Evolutionary conservation across 2,329 filamentous ascomycete genomes (phyloP), one percentile per base, ranked within the genome.

Genomic region (Neofusicoccum ribis): DNA sequence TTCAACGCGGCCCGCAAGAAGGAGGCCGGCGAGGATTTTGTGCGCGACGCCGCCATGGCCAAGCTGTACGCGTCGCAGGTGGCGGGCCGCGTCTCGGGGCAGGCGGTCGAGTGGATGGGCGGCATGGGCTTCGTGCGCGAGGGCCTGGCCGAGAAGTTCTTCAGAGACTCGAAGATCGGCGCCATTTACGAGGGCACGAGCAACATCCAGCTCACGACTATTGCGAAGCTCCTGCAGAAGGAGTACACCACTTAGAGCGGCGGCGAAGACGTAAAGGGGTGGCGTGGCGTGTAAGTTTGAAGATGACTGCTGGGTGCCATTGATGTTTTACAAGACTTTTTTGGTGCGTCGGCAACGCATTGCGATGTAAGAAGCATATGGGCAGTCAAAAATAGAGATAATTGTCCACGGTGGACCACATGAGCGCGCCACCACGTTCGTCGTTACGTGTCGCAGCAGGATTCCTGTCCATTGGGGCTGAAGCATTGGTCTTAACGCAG

Each of bases 41-140:
- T 98, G 72, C 87, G 86, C 77, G 95, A 99, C 74, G 95, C 95
- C 9, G 95, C 95, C 71, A 99, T 99, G 95, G 95, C 95, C 63
- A 99, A 99, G 84, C 85, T 99, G 64, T 97, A 91, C 77, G 88
- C 95, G 2, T 95, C 91, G 4, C 95, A 99, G 81, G 92, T 99
- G 37, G 95, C 95, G 0, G 91, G 91, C 20, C 88, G 88, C 63
- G 94, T 99, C 20, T 91, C 90, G 64, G 89, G 93, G 6, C 85
- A 91, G 56, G 95, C 94, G 0, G 88, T 99, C 34, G 95, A 99
- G 82, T 99, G 95, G 95, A 98, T 98, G 94, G 95, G 95, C 54
- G 95, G 95, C 49, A 98, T 99, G 95, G 95, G 95, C 51, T 99
- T 99, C 73, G 95, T 99, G 15, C 85, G 95, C 50, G 95, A 99